Conservation (phyloP, 257 asterid species). For the Solanum chilense region DNA sequence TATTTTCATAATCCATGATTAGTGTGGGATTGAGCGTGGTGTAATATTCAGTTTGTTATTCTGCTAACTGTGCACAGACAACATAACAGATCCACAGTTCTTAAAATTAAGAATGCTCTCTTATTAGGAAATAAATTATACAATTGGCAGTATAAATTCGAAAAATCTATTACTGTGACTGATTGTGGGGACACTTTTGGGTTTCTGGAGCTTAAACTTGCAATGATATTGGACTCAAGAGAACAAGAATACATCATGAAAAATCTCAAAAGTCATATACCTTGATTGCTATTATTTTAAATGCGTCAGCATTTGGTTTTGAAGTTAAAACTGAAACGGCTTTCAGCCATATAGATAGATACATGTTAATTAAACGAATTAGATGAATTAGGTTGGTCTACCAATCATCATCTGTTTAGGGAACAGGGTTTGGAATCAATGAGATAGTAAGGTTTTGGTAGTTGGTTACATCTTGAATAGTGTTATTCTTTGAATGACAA, state of each 20-base stretch:
- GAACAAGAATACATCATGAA: neutral
- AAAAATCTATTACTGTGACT: neutral
- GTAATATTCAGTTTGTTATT: neutral
- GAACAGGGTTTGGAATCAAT: neutral
- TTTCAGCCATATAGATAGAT: neutral
- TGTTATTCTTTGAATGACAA: neutral
- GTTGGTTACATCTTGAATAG: neutral
- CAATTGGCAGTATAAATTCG: neutral
- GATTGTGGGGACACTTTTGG: neutral
- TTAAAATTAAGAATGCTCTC: neutral
- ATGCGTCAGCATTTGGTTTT: neutral
- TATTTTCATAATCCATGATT: neutral
- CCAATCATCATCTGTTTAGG: neutral
- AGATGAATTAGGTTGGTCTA: neutral
- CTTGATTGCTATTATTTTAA: neutral
- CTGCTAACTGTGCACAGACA: neutral
- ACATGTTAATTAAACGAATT: neutral
- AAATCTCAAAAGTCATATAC: neutral
- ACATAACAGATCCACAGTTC: neutral
- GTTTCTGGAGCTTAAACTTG: neutral
- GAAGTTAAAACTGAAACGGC: neutral
- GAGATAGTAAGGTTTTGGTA: neutral
- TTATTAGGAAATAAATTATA: neutral
- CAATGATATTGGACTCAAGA: neutral
- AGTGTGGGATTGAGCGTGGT: neutral